Conservation (phyloP, 805 yeast genomes). For the Saccharomycopsis oosterbeekiorum region DNA sequence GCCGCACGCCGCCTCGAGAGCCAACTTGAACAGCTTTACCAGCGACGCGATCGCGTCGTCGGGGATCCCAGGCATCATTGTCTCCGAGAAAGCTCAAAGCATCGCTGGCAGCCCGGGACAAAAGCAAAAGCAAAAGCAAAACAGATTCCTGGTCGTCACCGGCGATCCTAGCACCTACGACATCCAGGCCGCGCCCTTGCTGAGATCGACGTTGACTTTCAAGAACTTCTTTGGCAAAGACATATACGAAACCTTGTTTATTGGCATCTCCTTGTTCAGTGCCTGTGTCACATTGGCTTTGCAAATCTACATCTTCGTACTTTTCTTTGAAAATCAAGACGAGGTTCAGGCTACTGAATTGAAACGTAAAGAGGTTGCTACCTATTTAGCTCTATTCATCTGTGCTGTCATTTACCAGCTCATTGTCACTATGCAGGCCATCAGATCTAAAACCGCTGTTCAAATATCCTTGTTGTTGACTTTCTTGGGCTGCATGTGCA, state of each 20-base stretch:
- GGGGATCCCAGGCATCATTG: not conserved
- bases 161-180: not conserved
- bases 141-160: not conserved
- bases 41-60: not conserved
- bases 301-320: conserved; percentile 30
- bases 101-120: too few species aligned
- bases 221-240: not conserved
- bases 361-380: conserved; percentile 19
- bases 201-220: not conserved
- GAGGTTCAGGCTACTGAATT: conserved; percentile 15
- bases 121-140: not conserved
- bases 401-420: conserved; percentile 33
- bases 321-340: conserved; percentile 26
- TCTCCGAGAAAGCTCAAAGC: not conserved
- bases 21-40: not conserved
- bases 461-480: conserved; percentile 27
- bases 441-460: conserved; percentile 28
- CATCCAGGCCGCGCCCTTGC: not conserved
- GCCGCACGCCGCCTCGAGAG: not conserved
- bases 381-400: conserved; percentile 31
- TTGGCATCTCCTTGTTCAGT: conserved; percentile 26
- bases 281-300: conserved; percentile 28
- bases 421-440: conserved; percentile 27
- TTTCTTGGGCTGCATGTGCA: conserved; percentile 31
- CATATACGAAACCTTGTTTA: conserved; percentile 20